These are phyloP conservation scores for Leccinum griseonigrum DNA, from an alignment of 1,284 basidiomycete genomes.

Conservation along the genomic window DNA sequence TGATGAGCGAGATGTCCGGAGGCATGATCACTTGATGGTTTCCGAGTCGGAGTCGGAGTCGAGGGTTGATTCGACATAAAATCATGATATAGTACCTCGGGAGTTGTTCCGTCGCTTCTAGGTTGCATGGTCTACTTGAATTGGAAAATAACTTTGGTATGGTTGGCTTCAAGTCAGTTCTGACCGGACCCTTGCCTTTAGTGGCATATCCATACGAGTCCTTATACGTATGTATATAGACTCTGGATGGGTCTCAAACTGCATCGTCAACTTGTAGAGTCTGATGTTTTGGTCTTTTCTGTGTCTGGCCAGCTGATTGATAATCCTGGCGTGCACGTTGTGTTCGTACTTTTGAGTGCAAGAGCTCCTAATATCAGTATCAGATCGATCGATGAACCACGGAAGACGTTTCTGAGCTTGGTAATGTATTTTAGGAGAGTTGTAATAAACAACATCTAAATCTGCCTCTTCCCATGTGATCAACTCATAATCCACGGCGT, in stretches of 20 bases:
- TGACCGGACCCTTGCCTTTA: too few species aligned
- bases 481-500: not conserved
- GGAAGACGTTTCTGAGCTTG: not conserved
- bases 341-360: not conserved
- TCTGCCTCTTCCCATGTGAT: not conserved
- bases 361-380: not conserved
- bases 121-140: not conserved
- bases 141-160: too few species aligned
- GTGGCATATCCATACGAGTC: not conserved
- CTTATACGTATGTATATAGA: not conserved
- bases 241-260: not conserved
- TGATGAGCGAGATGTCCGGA: not conserved
- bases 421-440: not conserved
- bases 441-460: not conserved
- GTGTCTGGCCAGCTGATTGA: too few species aligned
- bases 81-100: too few species aligned
- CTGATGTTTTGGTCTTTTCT: not conserved
- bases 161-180: too few species aligned
- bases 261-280: not conserved
- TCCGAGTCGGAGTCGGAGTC: too few species aligned
- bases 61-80: too few species aligned
- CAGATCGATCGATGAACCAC: not conserved
- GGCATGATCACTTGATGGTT: not conserved
- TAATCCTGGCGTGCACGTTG: not conserved
- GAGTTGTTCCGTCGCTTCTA: not conserved